These are phyloP conservation scores for Blastobotrys buckinghamii DNA, from an alignment of 1,139 yeast species.

Conservation along the genomic window DNA sequence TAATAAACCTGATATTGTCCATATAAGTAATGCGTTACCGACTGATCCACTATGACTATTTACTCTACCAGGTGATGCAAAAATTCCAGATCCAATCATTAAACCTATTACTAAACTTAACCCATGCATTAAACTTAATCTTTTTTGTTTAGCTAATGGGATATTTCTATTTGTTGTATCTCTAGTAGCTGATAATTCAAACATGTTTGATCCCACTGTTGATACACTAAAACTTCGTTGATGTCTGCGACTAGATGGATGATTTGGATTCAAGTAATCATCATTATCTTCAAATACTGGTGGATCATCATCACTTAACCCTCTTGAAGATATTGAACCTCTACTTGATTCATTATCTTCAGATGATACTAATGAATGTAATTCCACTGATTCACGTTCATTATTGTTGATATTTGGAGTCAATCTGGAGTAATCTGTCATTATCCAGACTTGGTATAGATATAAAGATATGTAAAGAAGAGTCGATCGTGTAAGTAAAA, in stretches of 20 bases:
- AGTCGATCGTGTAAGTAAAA: background rate
- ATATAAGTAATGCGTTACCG: slow-evolving; percentile 35
- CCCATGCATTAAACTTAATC: slow-evolving; percentile 35
- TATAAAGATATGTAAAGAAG: background rate
- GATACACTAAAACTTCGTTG: slow-evolving; percentile 22
- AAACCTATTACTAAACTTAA: slow-evolving; percentile 38
- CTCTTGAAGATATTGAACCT: slow-evolving; percentile 21
- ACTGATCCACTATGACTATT: slow-evolving; percentile 36
- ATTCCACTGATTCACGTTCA: slow-evolving; percentile 31
- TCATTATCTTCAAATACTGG: slow-evolving; percentile 15
- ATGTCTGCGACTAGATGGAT: background rate
- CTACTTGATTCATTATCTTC: slow-evolving; percentile 19
- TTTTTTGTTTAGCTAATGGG: slow-evolving; percentile 33
- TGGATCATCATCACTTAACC: slow-evolving; percentile 21
- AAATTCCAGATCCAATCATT: slow-evolving; percentile 41
- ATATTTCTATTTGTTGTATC: slow-evolving; percentile 22
- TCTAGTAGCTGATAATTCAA: slow-evolving; percentile 28
- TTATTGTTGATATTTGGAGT: background rate
- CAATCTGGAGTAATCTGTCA: slow-evolving; percentile 3
- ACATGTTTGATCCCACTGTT: slow-evolving; percentile 29
- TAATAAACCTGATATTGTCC: slow-evolving; percentile 37
- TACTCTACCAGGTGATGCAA: slow-evolving; percentile 39
- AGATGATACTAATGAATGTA: slow-evolving; percentile 34
- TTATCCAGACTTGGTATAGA: background rate
- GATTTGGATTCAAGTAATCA: slow-evolving; percentile 10